Evolutionary conservation across 768 basidiomycete genomes (phyloP).

Genomic region (Lactarius hengduanensis): DNA sequence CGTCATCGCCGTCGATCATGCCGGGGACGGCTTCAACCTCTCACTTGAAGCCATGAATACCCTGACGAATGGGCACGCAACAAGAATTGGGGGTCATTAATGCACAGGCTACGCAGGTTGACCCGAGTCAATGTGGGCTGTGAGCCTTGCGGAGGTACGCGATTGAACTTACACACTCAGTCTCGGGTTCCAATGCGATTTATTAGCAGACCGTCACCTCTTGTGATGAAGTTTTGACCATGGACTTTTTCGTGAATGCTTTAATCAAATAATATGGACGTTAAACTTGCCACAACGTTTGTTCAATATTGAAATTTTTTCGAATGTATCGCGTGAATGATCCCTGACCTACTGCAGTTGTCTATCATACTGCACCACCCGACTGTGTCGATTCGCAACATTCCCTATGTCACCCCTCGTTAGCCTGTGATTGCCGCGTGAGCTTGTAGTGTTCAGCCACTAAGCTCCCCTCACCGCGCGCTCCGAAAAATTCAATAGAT

Average conservation of each 20-base stretch:
- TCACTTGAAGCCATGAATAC: conserved; percentile 38
- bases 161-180: background rate
- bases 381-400: background rate
- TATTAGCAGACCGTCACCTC: background rate
- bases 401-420: background rate
- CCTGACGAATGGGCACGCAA: conserved; percentile 43
- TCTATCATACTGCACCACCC: background rate
- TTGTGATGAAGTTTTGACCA: background rate
- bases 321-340: background rate
- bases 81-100: conserved; percentile 47
- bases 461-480: no score
- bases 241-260: background rate
- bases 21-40: conserved; percentile 38
- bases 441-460: no score
- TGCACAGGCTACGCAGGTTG: conserved; percentile 45
- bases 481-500: no score
- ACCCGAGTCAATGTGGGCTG: conserved; percentile 50
- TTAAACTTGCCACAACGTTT: background rate
- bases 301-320: background rate
- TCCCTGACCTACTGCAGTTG: background rate
- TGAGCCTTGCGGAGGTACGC: conserved; percentile 28
- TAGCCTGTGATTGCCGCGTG: no score
- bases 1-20: conserved; percentile 37
- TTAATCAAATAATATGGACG: background rate
- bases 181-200: background rate